Percentiles rank a stretch among this genome's conserved stretches.
phyloP scores from a whole-genome alignment of 768 basidiomycete genomes.

The Boletus subcaerulescens region DNA sequence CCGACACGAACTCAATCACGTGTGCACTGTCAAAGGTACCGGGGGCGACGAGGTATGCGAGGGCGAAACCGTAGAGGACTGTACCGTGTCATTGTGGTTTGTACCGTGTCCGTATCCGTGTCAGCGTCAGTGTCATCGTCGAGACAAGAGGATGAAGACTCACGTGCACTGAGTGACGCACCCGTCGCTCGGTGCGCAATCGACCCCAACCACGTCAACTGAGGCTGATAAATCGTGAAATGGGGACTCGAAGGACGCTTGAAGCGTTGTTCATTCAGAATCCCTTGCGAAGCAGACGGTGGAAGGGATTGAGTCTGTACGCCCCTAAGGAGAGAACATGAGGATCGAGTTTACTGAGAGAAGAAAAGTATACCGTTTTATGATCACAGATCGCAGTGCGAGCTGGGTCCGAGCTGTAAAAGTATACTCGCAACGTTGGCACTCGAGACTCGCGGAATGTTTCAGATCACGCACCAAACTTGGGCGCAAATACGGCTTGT shows the following conservation, averaged over 20 bases:
- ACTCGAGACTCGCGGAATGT: background rate
- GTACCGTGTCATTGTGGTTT: background rate
- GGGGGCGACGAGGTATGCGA: constrained; percentile 84
- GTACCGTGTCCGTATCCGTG: background rate
- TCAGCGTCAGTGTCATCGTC: no score
- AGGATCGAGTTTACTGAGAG: background rate
- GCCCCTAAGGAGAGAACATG: constrained; percentile 32
- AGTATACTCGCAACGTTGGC: background rate
- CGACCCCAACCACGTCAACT: constrained; percentile 86
- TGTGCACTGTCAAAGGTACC: constrained; percentile 75
- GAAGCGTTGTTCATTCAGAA: constrained; percentile 86
- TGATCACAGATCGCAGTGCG: constrained; percentile 28
- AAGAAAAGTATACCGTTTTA: constrained; percentile 37
- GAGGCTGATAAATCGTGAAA: constrained; percentile 94
- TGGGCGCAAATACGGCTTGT: constrained; percentile 41
- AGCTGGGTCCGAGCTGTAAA: constrained; percentile 42
- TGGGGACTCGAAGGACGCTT: constrained; percentile 91
- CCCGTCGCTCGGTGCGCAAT: constrained; percentile 90
- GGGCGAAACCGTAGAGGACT: constrained; percentile 88
- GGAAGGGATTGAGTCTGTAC: constrained; percentile 67
- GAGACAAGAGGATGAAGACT: background rate
- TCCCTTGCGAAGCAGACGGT: constrained; percentile 52
- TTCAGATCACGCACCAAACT: constrained; percentile 22
- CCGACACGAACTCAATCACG: constrained; percentile 67
- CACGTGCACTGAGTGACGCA: constrained; percentile 60